These are phyloP conservation scores for Yamadazyma akitaensis DNA, from an alignment of 805 yeast genomes.

Conservation along the genomic window DNA sequence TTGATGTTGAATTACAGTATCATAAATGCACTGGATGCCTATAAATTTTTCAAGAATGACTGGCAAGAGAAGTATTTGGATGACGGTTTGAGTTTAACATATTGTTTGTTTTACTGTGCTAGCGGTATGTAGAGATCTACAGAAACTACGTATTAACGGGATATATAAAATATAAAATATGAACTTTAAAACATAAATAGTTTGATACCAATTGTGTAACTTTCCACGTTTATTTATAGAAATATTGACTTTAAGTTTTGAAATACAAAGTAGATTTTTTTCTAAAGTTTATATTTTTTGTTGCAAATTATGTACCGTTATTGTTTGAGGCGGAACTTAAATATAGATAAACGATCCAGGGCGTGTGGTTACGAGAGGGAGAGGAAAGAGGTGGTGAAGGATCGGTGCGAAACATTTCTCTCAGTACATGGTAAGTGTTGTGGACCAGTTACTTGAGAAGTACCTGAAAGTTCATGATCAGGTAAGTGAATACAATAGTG, in stretches of 20 bases:
- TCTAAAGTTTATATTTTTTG: too few relatives aligned
- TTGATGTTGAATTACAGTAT: slow-evolving; percentile 18
- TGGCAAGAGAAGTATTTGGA: slow-evolving; percentile 13
- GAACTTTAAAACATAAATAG: too few relatives aligned
- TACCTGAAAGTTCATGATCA: slow-evolving; percentile 10
- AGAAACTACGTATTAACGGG: background rate
- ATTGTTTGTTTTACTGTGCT: slow-evolving; percentile 14
- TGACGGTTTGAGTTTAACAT: slow-evolving; percentile 18
- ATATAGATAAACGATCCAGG: background rate
- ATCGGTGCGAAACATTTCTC: background rate
- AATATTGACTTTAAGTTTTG: too few relatives aligned
- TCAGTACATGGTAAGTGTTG: background rate
- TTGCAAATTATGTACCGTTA: too few relatives aligned
- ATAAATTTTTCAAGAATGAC: slow-evolving; percentile 15
- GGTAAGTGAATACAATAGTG: background rate
- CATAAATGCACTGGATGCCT: slow-evolving; percentile 17
- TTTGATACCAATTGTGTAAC: too few relatives aligned
- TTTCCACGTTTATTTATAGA: too few relatives aligned
- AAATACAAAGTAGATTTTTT: too few relatives aligned
- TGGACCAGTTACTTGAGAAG: background rate
- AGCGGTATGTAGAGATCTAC: slow-evolving; percentile 6
- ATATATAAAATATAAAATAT: background rate
- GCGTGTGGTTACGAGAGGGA: background rate
- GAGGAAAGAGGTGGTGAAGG: background rate
- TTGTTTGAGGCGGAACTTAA: too few relatives aligned